Conservation (phyloP, 2,329 filamentous ascomycete species). For the Cadophora luteo-olivacea region DNA sequence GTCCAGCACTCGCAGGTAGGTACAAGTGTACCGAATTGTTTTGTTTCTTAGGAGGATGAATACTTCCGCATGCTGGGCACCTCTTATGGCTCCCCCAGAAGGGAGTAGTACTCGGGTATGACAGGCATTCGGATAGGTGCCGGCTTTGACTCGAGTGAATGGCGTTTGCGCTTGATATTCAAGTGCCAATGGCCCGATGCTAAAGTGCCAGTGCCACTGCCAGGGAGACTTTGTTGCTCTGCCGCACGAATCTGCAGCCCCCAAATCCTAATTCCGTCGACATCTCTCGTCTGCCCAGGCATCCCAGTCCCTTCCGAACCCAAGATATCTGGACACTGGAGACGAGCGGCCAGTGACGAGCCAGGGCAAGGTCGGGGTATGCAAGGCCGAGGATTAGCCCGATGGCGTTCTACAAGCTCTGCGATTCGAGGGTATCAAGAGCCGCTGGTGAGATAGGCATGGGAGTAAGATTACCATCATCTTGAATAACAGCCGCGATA, state of each 20-base stretch:
- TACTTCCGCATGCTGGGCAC: constrained; percentile 2
- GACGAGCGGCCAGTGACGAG: constrained; percentile 1
- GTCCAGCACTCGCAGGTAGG: neutral
- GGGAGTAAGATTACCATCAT: neutral
- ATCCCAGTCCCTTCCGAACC: neutral
- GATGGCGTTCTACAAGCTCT: constrained; percentile 8
- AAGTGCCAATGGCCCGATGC: neutral
- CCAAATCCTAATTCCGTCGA: neutral
- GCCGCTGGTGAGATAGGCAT: neutral
- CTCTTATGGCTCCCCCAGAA: neutral
- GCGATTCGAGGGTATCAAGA: neutral
- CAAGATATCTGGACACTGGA: neutral
- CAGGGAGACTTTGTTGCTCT: constrained; percentile 14
- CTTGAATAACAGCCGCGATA: constrained; percentile 7
- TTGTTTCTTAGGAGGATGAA: constrained; percentile 6
- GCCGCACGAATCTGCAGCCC: constrained; percentile 15
- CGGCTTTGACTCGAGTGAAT: neutral
- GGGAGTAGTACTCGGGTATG: neutral
- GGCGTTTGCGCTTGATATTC: neutral
- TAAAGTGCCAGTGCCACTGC: neutral
- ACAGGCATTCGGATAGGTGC: neutral
- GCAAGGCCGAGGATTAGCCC: constrained; percentile 14
- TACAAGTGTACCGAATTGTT: neutral
- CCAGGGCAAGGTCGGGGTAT: neutral
- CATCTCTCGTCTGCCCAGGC: neutral